A percentile compares a stretch with the other conserved stretches of the same genome.
Evolutionary conservation across 805 yeast species (phyloP).

Genomic region (Sugiyamaella lignohabitans): DNA sequence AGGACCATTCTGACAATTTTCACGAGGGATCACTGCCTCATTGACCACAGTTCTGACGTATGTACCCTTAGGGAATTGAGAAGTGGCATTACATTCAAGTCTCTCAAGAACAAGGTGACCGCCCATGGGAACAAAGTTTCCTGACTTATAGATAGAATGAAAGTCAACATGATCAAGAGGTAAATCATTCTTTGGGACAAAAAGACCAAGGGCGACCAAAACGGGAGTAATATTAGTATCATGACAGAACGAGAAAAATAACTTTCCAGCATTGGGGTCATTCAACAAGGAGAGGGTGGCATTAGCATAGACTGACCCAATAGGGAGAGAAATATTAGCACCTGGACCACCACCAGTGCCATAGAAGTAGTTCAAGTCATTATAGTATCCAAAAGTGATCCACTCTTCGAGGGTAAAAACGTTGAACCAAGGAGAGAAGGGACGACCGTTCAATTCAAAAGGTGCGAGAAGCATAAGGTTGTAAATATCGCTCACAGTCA

Average conservation of each 20-base stretch:
- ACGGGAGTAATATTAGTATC: constrained; percentile 51
- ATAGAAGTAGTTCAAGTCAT: constrained; percentile 42
- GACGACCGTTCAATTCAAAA: constrained; percentile 45
- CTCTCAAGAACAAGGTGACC: constrained; percentile 48
- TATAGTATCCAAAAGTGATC: constrained; percentile 37
- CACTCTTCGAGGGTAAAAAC: constrained; percentile 48
- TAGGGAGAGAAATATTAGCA: constrained; percentile 34
- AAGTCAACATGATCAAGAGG: constrained; percentile 33
- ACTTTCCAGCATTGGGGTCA: constrained; percentile 19
- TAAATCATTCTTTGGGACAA: constrained; percentile 37
- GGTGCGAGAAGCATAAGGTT: constrained; percentile 43
- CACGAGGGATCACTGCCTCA: constrained; percentile 50
- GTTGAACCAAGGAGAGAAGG: constrained; percentile 37
- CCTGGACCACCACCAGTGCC: constrained; percentile 46
- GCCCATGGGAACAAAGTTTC: constrained; percentile 53
- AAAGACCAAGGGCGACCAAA: constrained; percentile 44
- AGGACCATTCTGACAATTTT: constrained; percentile 46
- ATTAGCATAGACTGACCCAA: constrained; percentile 43
- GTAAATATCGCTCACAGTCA: constrained; percentile 37
- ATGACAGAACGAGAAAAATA: constrained; percentile 45
- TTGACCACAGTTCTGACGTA: constrained; percentile 46
- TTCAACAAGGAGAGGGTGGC: constrained; percentile 43
- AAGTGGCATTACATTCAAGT: constrained; percentile 37
- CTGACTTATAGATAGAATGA: constrained; percentile 38
- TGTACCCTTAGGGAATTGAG: constrained; percentile 19